Evolutionary conservation across 306 rosid genomes (phyloP), one percentile per base, ranked within the genome.

Genomic region (Sechiopsis laciniata): DNA sequence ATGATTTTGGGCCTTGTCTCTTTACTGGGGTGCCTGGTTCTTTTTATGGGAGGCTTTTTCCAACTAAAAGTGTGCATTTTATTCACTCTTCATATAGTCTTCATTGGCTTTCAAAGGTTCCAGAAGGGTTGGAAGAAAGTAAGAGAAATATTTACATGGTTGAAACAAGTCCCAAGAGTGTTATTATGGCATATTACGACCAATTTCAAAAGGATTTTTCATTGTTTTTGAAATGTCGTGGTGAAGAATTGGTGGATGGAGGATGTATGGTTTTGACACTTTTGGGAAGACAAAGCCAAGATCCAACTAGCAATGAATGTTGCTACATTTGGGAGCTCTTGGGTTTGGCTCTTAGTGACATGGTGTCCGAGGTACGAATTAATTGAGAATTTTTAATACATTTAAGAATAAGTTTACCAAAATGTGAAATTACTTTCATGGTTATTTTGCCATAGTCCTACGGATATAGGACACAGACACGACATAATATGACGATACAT

Each of bases 11-110:
- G 3, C 61, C 77, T 3, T 83, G 86, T 56, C 86, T 84, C 35
- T 24, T 85, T 7, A 4, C 63, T 6, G 92, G 80, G n/a, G 75
- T 79, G 16, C 96, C 89, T 0, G 96, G 87, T 2, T 79, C 51
- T 17, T 90, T 87, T 59, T 78, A 85, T 10, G 89, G 79, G 0
- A 84, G 90, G 52, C 84, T 88, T 10, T 89, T 89, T 9, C 88
- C 88, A 0, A 21, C 14, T 1, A 51, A 61, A 52, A 81, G 68
- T 51, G 66, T 87, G 0, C 80, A 85, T 14, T 65, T 87, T 46
- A 72, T 83, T 19, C 87, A 87, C 52, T 84, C 91, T 0, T 81
- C 82, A 3, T 84, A 75, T 22, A 58, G 82, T 64, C 16, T 83
- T 0, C 89, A 83, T 26, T 87, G 88, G 90, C 78, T 77, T 3